Percentiles rank a stretch among this genome's conserved stretches.
Conservation (phyloP, 83 land plant species). For the Thuja plicata region DNA sequence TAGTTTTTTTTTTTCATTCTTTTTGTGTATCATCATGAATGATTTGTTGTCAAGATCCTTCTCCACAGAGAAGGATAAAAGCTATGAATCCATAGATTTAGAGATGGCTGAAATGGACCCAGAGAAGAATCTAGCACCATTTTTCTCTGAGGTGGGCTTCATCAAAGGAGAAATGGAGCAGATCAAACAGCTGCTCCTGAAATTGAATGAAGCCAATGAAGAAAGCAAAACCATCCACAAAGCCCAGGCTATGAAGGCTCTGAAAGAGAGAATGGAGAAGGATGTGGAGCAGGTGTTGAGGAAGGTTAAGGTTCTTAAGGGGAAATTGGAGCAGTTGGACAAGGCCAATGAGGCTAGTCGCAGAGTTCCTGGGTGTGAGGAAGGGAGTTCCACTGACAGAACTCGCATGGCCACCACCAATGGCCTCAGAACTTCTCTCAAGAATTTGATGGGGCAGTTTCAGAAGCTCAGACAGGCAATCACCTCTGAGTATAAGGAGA, state of each 20-base stretch:
- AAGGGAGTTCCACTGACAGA: conserved; percentile 64
- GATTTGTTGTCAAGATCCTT: conserved; percentile 17
- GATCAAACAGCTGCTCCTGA: conserved; percentile 29
- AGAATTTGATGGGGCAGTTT: conserved; percentile 63
- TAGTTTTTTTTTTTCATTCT: background rate
- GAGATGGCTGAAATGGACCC: conserved; percentile 16
- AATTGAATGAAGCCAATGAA: conserved; percentile 49
- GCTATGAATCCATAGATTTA: background rate
- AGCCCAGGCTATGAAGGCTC: conserved; percentile 48
- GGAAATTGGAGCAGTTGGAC: conserved; percentile 59
- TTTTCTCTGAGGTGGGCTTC: conserved; percentile 63
- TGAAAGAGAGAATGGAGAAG: conserved; percentile 56
- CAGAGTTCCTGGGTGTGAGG: conserved; percentile 55
- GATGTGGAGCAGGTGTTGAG: conserved; percentile 44
- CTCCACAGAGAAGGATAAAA: background rate
- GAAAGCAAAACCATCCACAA: conserved; percentile 54
- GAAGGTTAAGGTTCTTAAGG: conserved; percentile 57
- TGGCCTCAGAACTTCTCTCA: conserved; percentile 65
- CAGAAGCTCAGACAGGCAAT: conserved; percentile 44
- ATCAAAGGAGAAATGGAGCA: conserved; percentile 55
- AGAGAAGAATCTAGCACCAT: conserved; percentile 46
- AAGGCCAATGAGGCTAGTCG: conserved; percentile 57
- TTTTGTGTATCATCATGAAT: background rate
- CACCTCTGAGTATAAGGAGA: conserved; percentile 63
- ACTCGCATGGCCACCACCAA: conserved; percentile 61